A percentile compares a stretch with the other conserved stretches of the same genome.
phyloP scores from a whole-genome alignment of 352 stramenopile species.

The Globisporangium spiculum region DNA sequence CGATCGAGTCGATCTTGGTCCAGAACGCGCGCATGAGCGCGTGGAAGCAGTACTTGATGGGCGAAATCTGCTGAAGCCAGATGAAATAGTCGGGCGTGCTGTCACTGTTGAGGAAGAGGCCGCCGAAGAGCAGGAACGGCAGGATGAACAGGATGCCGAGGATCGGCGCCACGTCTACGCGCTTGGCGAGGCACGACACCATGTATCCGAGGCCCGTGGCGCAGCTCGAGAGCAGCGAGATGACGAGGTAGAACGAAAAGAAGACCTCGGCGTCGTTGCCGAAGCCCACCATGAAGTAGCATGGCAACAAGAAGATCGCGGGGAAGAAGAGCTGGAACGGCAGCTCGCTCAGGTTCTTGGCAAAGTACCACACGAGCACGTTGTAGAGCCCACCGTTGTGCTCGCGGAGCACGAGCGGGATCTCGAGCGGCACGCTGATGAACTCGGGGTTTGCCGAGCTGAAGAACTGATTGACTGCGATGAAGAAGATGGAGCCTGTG shows the following conservation, averaged over 20 bases:
- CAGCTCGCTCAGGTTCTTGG: constrained; percentile 41
- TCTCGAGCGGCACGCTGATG: constrained; percentile 31
- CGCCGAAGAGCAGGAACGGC: constrained; percentile 34
- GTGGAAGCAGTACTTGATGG: constrained; percentile 39
- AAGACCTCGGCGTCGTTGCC: constrained; percentile 30
- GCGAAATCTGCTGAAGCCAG: constrained; percentile 35
- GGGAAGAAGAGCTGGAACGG: constrained; percentile 34
- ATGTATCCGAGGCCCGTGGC: constrained; percentile 30
- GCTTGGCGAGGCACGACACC: constrained; percentile 29
- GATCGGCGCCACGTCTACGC: constrained; percentile 29
- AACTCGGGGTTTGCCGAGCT: constrained; percentile 29
- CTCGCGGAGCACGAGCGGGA: constrained; percentile 36
- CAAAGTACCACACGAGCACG: constrained; percentile 32
- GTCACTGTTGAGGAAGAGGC: constrained; percentile 34
- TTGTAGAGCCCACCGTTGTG: constrained; percentile 35
- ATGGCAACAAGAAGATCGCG: constrained; percentile 26
- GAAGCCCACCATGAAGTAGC: constrained; percentile 45
- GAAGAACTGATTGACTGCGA: constrained; percentile 33
- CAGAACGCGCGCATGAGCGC: constrained; percentile 37
- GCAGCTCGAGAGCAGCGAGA: constrained; percentile 22
- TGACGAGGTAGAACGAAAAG: constrained; percentile 32
- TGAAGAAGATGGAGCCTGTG: constrained; percentile 40
- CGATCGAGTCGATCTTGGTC: constrained; percentile 24
- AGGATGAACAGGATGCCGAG: constrained; percentile 31
- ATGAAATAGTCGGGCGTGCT: constrained; percentile 31